These are phyloP conservation scores for Hibiscus trionum DNA, from an alignment of 345 rosid genomes.

Conservation along the genomic window DNA sequence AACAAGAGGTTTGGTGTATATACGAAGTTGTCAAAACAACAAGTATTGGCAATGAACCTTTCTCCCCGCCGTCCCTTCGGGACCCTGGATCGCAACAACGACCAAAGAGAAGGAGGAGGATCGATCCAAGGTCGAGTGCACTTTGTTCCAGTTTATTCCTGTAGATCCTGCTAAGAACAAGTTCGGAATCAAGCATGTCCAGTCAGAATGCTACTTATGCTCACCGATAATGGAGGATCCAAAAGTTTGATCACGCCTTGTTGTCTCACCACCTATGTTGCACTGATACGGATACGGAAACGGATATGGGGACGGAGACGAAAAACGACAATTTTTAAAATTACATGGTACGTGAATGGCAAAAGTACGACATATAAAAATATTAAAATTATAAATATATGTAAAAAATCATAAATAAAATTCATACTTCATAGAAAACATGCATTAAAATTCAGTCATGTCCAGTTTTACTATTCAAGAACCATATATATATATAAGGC, in stretches of 20 bases:
- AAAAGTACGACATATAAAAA: too few relatives aligned
- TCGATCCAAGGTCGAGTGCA: not conserved
- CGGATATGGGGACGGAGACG: too few relatives aligned
- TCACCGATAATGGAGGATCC: fast-evolving
- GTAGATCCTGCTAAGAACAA: not conserved
- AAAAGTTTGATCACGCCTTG: not conserved
- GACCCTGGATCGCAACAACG: not conserved
- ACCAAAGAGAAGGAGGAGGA: not conserved
- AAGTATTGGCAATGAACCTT: not conserved
- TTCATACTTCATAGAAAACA: too few relatives aligned
- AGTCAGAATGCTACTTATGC: not conserved
- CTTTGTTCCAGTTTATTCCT: not conserved
- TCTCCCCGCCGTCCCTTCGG: not conserved
- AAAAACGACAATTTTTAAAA: too few relatives aligned
- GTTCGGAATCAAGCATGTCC: not conserved
- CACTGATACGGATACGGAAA: too few relatives aligned
- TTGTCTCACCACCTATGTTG: too few relatives aligned
- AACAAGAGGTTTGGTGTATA: not conserved
- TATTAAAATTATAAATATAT: too few relatives aligned
- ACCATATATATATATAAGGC: too few relatives aligned
- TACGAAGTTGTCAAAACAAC: not conserved
- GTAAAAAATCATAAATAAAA: too few relatives aligned
- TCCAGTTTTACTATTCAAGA: too few relatives aligned
- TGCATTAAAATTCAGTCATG: too few relatives aligned
- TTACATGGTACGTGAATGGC: too few relatives aligned